Conservation (phyloP, 192 early-diverging fungal species). For the Borealophlyctis nickersoniae region DNA sequence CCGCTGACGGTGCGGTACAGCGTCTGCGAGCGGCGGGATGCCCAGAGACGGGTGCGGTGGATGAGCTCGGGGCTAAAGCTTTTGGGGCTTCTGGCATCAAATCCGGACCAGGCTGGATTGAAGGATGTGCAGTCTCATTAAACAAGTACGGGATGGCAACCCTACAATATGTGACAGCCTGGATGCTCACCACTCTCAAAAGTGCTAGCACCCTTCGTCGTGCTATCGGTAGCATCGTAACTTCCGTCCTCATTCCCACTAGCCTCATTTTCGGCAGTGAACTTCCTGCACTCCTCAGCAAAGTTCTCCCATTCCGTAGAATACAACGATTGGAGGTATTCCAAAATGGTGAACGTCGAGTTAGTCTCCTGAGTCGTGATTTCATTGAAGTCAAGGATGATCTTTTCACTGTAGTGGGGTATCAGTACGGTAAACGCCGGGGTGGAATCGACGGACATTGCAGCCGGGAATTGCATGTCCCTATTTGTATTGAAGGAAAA, state of each 20-base stretch:
- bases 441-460: no score
- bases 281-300: conserved; percentile 76
- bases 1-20: conserved; percentile 80
- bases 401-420: conserved; percentile 51
- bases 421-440: conserved; percentile 80
- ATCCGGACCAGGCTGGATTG: no score
- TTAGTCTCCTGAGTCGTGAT: conserved; percentile 5
- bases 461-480: no score
- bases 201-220: conserved; percentile 85
- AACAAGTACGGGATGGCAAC: no score
- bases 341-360: conserved; percentile 1
- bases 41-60: no score
- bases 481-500: no score
- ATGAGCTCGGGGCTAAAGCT: no score
- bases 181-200: no score
- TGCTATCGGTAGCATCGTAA: conserved; percentile 72
- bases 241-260: conserved; percentile 31
- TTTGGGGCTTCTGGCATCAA: no score
- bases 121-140: no score
- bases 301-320: conserved; percentile 87
- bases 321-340: conserved; percentile 20
- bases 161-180: no score
- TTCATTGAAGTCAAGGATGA: conserved; percentile 6
- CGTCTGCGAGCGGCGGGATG: conserved; percentile 69
- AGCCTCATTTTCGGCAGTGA: conserved; percentile 13